These are phyloP conservation scores for Penicillium expansum DNA, from an alignment of 2,329 filamentous ascomycete species.

Conservation along the genomic window DNA sequence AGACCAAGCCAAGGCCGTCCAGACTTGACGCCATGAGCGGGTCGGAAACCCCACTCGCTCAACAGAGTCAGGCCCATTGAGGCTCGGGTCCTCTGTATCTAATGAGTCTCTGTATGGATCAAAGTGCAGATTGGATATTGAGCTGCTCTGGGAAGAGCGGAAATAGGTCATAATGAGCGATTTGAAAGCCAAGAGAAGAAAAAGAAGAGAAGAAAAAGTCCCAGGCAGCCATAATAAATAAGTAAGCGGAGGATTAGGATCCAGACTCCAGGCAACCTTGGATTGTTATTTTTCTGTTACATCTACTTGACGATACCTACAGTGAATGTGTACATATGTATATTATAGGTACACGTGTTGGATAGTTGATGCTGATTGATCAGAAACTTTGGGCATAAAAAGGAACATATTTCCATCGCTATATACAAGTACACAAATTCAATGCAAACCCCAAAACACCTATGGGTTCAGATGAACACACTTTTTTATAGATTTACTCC, in stretches of 20 bases:
- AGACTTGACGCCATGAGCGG: slow-evolving; percentile 15
- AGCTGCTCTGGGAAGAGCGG: slow-evolving; percentile 4
- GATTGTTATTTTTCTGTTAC: background rate
- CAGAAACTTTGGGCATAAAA: background rate
- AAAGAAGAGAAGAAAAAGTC: background rate
- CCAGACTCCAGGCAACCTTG: background rate
- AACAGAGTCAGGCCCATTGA: slow-evolving; percentile 2
- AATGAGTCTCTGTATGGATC: slow-evolving; percentile 20
- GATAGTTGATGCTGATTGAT: background rate
- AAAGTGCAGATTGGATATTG: slow-evolving; percentile 12
- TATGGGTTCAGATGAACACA: slow-evolving; percentile 15
- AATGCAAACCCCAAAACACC: slow-evolving; percentile 23
- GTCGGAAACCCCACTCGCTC: slow-evolving; percentile 14
- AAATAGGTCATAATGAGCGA: background rate
- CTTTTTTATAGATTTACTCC: slow-evolving; percentile 21
- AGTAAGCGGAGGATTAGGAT: slow-evolving; percentile 15
- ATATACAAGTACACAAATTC: slow-evolving; percentile 24
- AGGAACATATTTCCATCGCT: slow-evolving; percentile 22
- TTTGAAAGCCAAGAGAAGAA: background rate
- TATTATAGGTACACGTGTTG: background rate
- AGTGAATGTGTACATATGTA: too few species aligned
- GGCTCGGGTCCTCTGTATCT: slow-evolving; percentile 3
- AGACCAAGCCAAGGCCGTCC: slow-evolving; percentile 13
- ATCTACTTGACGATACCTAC: background rate
- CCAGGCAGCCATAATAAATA: slow-evolving; percentile 9